A percentile compares a stretch with the other conserved stretches of the same genome.
phyloP scores from a whole-genome alignment of 73 alveolate genomes.

The Paramecium sexaurelia region DNA sequence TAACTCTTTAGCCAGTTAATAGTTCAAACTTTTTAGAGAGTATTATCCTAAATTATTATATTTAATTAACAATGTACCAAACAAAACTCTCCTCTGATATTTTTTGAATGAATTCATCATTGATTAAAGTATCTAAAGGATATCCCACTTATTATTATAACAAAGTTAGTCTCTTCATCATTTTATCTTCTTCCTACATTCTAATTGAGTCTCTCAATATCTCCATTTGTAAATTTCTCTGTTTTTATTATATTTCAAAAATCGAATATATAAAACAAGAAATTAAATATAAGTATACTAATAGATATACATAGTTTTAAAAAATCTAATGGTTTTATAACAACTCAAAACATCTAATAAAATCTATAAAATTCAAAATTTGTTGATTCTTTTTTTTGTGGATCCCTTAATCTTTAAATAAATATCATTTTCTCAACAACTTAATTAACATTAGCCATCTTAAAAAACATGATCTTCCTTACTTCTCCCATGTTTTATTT shows the following conservation, averaged over 20 bases:
- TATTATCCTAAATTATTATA: slow-evolving; percentile 2
- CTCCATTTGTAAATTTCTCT: slow-evolving; percentile 2
- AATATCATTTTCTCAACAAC: background rate
- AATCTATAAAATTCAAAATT: slow-evolving; percentile 26
- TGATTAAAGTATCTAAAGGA: background rate
- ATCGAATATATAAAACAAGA: background rate
- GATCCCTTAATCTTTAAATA: background rate
- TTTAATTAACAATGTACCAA: too few species aligned
- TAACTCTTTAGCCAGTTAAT: background rate
- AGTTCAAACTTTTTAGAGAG: background rate
- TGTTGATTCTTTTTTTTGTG: background rate
- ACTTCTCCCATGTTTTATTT: background rate
- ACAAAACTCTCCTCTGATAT: background rate
- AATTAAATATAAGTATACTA: background rate
- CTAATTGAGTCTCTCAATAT: slow-evolving; percentile 27
- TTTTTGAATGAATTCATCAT: slow-evolving; percentile 6
- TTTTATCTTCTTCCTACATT: background rate
- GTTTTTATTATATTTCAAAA: background rate
- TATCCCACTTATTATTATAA: background rate
- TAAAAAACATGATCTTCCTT: background rate
- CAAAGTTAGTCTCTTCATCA: background rate
- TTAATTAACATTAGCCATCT: background rate
- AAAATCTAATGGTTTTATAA: background rate
- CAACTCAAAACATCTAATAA: background rate
- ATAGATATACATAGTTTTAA: too few species aligned